Base-by-base conservation (phyloP, 2,329 filamentous ascomycete species). In the Paracorniculantispora psalliotae region DNA sequence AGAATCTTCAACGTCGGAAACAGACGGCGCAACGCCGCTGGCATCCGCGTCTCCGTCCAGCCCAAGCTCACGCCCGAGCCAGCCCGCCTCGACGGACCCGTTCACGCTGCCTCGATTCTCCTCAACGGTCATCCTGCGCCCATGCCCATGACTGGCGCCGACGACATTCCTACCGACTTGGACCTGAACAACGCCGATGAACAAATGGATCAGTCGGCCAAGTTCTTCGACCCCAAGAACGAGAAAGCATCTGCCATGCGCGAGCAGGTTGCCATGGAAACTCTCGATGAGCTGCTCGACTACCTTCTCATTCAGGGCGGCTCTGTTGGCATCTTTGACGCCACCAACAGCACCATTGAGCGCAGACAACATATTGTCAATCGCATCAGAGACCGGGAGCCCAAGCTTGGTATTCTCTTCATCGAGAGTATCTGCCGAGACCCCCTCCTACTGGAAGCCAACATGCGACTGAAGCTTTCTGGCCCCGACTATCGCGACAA, bases 1-100 rank as follows among this genome's bases (percentile, higher is more conserved):
- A 84, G 83, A 65, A 97, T 99, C 66, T 99, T 99, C 84, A 99
- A 99, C 68, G 94, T 99, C 39, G 94, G 94, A 61, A 93, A 96
- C 73, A 84, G 92, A 68, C 84, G 94, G 67, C 88, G 94, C 66
- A 84, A 92, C 53, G 91, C 88, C 19, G 90, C 89, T 46, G 89
- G 88, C 17, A 71, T 79, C 47, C 72, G 73, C 26, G 71, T 73
- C n/a, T 64, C 71, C 3, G 66, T 71, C 59, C 71, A 68, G 53
- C 64, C 71, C 8, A 71, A 66, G 44, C 63, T 73, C 52, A 65
- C 65, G 1, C 68, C 69, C 1, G 74, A 76, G 65, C 72, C 64
- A 62, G 66, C 68, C 26, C 67, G 70, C 26, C 72, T 75, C 51
- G 77, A 82, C 61, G 71, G 76, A 19, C 79, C 80, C 7, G 75